A percentile compares a stretch with the other conserved stretches of the same genome.
Conservation (phyloP, 1,139 yeast species). For the Nakaseomyces kungkrabaensis region DNA sequence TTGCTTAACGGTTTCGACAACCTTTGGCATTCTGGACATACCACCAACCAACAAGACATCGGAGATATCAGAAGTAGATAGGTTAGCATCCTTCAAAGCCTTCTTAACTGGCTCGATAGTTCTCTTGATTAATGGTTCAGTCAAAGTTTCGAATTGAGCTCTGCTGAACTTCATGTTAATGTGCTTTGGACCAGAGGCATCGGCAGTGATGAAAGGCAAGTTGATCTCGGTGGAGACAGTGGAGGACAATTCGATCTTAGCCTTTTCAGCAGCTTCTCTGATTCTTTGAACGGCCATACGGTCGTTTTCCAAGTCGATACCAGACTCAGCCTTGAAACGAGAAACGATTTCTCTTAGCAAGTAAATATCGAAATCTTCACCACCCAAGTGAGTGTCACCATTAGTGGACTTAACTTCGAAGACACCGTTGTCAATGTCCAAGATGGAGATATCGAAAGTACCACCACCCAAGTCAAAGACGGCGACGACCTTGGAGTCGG, state of each 20-base stretch:
- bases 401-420: slow-evolving; percentile 97
- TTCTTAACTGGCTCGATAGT: slow-evolving; percentile 96
- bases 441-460: slow-evolving; percentile 92
- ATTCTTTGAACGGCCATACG: slow-evolving; percentile 99
- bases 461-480: slow-evolving; percentile 99
- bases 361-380: slow-evolving; percentile 89
- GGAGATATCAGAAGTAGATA: slow-evolving; percentile 75
- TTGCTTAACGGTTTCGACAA: slow-evolving; percentile 86
- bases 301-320: slow-evolving; percentile 81
- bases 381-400: slow-evolving; percentile 99
- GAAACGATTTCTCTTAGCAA: slow-evolving; percentile 84
- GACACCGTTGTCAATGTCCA: slow-evolving; percentile 92
- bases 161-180: slow-evolving; percentile 60
- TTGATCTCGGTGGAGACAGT: slow-evolving; percentile 46
- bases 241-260: slow-evolving; percentile 95
- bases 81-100: slow-evolving; percentile 93
- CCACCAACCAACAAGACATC: slow-evolving; percentile 99
- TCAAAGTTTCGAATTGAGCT: slow-evolving; percentile 86
- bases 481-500: slow-evolving; percentile 79
- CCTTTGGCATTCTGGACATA: slow-evolving; percentile 99
- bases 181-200: slow-evolving; percentile 7
- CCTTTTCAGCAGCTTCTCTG: slow-evolving; percentile 99
- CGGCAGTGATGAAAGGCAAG: slow-evolving; percentile 6
- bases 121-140: slow-evolving; percentile 84
- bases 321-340: slow-evolving; percentile 85